These are phyloP conservation scores for Litchi chinensis DNA, from an alignment of 345 rosid genomes.

Conservation along the genomic window DNA sequence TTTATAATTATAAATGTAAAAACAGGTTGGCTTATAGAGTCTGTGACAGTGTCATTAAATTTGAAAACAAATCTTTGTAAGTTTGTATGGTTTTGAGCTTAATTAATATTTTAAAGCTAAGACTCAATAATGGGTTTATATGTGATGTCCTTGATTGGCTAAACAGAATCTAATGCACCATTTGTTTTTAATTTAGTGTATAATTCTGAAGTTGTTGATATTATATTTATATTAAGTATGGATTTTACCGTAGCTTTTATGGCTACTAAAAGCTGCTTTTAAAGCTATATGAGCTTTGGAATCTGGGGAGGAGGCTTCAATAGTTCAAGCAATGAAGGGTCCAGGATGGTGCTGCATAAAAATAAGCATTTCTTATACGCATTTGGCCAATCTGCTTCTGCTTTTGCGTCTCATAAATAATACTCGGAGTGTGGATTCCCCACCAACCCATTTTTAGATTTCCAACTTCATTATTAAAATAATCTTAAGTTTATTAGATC, in stretches of 20 bases:
- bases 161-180: not conserved
- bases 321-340: not conserved
- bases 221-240: not conserved
- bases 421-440: not conserved
- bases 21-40: not conserved
- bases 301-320: conserved; percentile 11
- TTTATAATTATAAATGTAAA: too few relatives aligned
- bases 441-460: not conserved
- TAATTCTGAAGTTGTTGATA: not conserved
- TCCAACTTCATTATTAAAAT: not conserved
- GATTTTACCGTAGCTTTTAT: not conserved
- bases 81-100: not conserved
- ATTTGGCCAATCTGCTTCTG: not conserved
- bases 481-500: not conserved
- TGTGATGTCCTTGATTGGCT: not conserved
- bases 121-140: conserved; percentile 4
- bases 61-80: not conserved
- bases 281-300: not conserved
- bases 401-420: not conserved
- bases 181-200: not conserved
- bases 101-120: not conserved
- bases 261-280: conserved; percentile 7
- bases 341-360: not conserved
- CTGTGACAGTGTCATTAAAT: not conserved
- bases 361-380: not conserved